Evolutionary conservation across 805 yeast species (phyloP).

Genomic region (Saccharomycopsis vini): DNA sequence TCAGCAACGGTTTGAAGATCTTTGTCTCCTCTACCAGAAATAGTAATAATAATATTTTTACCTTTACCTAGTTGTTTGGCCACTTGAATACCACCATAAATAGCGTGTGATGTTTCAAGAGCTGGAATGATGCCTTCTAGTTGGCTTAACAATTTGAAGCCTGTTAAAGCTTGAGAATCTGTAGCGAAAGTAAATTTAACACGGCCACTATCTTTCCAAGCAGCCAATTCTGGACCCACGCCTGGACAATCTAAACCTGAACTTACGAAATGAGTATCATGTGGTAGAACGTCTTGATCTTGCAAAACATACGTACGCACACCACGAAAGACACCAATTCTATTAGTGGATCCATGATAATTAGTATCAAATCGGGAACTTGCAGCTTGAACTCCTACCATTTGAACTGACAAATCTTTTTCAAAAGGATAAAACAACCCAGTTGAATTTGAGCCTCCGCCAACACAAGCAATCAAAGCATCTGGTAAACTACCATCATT

Average conservation of each 20-base stretch:
- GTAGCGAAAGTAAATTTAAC: constrained; percentile 88
- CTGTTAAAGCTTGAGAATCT: constrained; percentile 89
- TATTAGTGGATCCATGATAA: constrained; percentile 93
- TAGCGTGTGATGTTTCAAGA: constrained; percentile 93
- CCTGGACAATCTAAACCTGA: constrained; percentile 99
- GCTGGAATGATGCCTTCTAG: constrained; percentile 99
- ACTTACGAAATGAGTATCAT: constrained; percentile 94
- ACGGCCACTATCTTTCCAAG: constrained; percentile 91
- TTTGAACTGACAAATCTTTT: constrained; percentile 62
- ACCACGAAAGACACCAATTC: constrained; percentile 97
- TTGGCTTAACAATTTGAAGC: constrained; percentile 82
- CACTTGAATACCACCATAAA: constrained; percentile 79
- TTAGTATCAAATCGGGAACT: constrained; percentile 90
- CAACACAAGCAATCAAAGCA: constrained; percentile 96
- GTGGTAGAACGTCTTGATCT: constrained; percentile 91
- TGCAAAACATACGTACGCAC: constrained; percentile 91
- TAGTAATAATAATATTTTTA: constrained; percentile 74
- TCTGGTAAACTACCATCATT: constrained; percentile 84
- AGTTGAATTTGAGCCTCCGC: constrained; percentile 96
- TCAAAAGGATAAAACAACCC: constrained; percentile 96
- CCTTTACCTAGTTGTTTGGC: constrained; percentile 79
- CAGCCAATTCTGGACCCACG: constrained; percentile 96
- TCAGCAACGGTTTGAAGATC: constrained; percentile 98
- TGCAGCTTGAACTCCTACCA: constrained; percentile 96
- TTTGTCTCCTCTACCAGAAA: constrained; percentile 98